Base-by-base conservation (phyloP, 106 monocot genomes). In the Hemerocallis citrina region DNA sequence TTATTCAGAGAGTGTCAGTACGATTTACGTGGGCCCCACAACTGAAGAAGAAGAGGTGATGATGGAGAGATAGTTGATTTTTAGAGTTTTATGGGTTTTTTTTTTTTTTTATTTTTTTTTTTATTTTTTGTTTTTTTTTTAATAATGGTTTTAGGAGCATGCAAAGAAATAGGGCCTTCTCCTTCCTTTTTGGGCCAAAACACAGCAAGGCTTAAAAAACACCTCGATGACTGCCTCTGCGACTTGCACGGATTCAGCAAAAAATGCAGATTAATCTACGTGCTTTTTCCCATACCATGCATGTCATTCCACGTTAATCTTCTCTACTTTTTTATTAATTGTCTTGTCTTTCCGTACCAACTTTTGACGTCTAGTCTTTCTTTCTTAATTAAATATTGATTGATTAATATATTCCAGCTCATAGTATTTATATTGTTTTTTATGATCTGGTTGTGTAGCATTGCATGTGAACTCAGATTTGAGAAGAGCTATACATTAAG, bases 1-100 rank as follows among this genome's bases (percentile, higher is more conserved):
- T 56, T 56, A 54, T 16, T 56, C 32, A 56, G 56, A 33, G n/a
- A 19, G 16, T 56, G 56, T 56, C 56, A 56, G 56, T 56, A 31
- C 34, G 17, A 56, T n/a, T 56, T 56, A 15, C 17, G 30, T 56
- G 56, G 56, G 34, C 56, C 56, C 56, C 14, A 1, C 0, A n/a
- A n/a, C n/a, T n/a, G n/a, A n/a, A n/a, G n/a, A n/a, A n/a, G n/a
- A n/a, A n/a, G n/a, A n/a, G n/a, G n/a, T n/a, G n/a, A n/a, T n/a
- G n/a, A n/a, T n/a, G n/a, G n/a, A n/a, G n/a, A n/a, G n/a, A n/a
- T n/a, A 12, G 13, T 43, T 15, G n/a, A 15, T 43, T 12, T 43
- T 43, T 1, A 12, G 13, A 15, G 13, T 43, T 13, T 15, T 43
- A n/a, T n/a, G n/a, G n/a, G n/a, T n/a, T n/a, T n/a, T n/a, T n/a